Conservation (phyloP, 2,329 filamentous ascomycete species). For the Sporothrix pallida region DNA sequence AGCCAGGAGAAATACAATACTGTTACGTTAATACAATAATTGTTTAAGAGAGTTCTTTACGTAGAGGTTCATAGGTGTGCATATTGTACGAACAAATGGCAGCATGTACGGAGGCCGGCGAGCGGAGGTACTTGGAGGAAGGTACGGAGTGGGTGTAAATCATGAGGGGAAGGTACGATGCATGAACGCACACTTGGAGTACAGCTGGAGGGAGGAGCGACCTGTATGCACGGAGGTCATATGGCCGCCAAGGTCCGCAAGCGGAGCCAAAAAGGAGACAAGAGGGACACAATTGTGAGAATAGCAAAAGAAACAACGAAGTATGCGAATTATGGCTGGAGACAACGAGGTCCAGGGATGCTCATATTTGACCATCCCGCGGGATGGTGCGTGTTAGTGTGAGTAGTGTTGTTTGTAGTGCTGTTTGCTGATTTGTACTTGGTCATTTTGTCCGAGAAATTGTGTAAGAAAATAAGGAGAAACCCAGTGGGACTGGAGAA, state of each 20-base stretch:
- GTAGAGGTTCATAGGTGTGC: neutral
- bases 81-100: neutral
- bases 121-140: constrained; percentile 2
- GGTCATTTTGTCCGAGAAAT: neutral
- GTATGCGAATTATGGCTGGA: neutral
- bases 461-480: neutral
- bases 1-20: neutral
- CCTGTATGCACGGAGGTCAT: neutral
- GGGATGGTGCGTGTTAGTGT: constrained; percentile 22
- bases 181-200: neutral
- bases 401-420: neutral
- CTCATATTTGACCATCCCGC: constrained; percentile 22
- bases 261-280: neutral
- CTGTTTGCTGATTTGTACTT: neutral
- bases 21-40: neutral
- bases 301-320: neutral
- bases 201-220: neutral
- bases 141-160: neutral
- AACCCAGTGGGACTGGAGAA: neutral
- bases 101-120: neutral
- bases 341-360: neutral
- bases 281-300: neutral
- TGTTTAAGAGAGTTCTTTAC: neutral
- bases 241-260: constrained; percentile 8
- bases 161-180: neutral